phyloP scores from a whole-genome alignment of 768 basidiomycete genomes.

The Clitopilus passeckerianus region DNA sequence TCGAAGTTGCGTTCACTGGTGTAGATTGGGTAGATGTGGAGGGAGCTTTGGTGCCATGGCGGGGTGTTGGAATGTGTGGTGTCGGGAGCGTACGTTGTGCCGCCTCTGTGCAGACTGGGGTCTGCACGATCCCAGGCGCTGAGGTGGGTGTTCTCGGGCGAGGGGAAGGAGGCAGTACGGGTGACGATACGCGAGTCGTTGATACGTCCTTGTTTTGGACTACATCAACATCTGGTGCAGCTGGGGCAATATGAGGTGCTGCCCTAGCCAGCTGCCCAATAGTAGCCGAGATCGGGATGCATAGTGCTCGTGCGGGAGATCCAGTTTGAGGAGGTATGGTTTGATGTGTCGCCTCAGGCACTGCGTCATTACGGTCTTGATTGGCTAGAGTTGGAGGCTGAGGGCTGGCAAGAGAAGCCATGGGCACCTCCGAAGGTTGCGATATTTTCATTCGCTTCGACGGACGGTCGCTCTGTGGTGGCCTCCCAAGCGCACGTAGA shows the following conservation, averaged over 20 bases:
- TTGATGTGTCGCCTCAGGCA: neutral
- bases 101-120: neutral
- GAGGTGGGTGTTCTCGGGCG: neutral
- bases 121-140: neutral
- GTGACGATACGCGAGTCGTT: neutral
- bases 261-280: too few relatives aligned
- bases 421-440: slow-evolving; percentile 4
- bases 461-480: slow-evolving; percentile 12
- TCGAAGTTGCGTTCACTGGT: neutral
- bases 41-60: too few relatives aligned
- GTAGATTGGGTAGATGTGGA: too few relatives aligned
- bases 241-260: neutral
- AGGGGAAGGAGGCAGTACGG: neutral
- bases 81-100: too few relatives aligned
- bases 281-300: too few relatives aligned
- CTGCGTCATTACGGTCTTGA: neutral
- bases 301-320: too few relatives aligned
- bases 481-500: slow-evolving; percentile 41
- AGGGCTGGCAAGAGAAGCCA: neutral
- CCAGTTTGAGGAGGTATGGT: too few relatives aligned
- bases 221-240: neutral
- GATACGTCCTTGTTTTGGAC: neutral
- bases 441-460: neutral
- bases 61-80: too few relatives aligned
- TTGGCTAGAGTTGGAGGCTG: neutral